phyloP scores from a whole-genome alignment of 371 early-diverging fungal species.

The Sporodiniella umbellata region DNA sequence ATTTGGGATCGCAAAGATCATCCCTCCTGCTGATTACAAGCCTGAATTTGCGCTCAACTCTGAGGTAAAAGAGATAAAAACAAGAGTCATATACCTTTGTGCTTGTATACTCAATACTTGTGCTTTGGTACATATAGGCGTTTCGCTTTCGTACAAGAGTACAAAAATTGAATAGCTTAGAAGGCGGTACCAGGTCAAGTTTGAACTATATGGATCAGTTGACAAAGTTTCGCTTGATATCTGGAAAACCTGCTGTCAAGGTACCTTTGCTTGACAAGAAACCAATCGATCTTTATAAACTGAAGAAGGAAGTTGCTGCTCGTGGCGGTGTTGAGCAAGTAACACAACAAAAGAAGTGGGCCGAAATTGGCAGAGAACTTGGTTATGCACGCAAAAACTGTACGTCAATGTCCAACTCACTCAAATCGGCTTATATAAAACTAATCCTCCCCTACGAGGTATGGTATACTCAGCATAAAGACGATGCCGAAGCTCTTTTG shows the following conservation, averaged over 20 bases:
- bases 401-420: conserved; percentile 80
- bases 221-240: conserved; percentile 81
- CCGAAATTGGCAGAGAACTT: conserved; percentile 81
- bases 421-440: conserved; percentile 75
- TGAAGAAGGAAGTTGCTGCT: conserved; percentile 79
- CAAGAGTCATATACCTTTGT: not conserved
- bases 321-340: conserved; percentile 86
- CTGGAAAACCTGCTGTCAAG: conserved; percentile 69
- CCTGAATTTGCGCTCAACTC: conserved; percentile 85
- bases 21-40: conserved; percentile 85
- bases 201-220: conserved; percentile 91
- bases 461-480: conserved; percentile 40
- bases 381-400: conserved; percentile 77
- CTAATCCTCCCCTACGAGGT: conserved; percentile 87
- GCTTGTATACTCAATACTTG: not conserved
- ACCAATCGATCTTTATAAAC: conserved; percentile 81
- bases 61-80: conserved; percentile 50
- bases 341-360: conserved; percentile 84
- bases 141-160: conserved; percentile 90
- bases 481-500: conserved; percentile 14
- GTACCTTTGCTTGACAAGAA: conserved; percentile 81
- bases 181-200: conserved; percentile 83
- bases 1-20: conserved; percentile 89
- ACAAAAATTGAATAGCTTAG: conserved; percentile 89
- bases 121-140: conserved; percentile 51